Conservation (phyloP, 169 alveolate species). For the Toxoplasma gondii region DNA sequence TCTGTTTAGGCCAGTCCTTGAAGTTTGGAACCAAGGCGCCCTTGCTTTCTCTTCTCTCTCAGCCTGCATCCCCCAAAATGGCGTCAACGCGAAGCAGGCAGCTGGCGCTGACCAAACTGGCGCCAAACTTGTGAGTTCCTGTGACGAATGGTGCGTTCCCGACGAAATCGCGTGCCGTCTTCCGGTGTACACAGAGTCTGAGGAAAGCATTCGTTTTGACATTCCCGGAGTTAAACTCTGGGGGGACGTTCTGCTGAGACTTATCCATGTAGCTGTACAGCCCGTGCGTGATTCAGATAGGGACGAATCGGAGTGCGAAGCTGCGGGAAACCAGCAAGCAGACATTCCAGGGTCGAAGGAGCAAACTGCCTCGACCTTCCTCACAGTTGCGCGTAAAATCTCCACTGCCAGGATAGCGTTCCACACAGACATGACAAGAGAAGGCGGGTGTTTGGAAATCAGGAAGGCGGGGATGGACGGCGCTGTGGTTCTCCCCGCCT, state of each 20-base stretch:
- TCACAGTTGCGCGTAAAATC: conserved; percentile 7
- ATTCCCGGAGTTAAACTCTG: conserved; percentile 30
- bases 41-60: conserved; percentile 36
- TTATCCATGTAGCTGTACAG: conserved; percentile 41
- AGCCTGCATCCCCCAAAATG: not conserved
- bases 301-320: not conserved
- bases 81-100: not conserved
- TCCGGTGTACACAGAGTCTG: conserved; percentile 42
- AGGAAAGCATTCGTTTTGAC: conserved; percentile 45
- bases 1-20: conserved; percentile 55
- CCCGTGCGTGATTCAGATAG: not conserved
- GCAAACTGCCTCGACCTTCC: not conserved
- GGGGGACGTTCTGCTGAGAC: conserved; percentile 54
- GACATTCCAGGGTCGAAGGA: not conserved
- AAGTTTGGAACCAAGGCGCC: conserved; percentile 50
- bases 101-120: not conserved
- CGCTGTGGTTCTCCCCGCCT: conserved; percentile 33
- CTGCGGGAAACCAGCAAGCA: not conserved
- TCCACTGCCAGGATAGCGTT: conserved; percentile 44
- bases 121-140: not conserved
- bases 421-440: conserved; percentile 12
- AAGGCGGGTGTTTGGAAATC: conserved; percentile 30
- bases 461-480: conserved; percentile 45
- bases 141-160: not conserved
- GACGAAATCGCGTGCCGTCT: not conserved